Conservation (phyloP, 352 stramenopile genomes). For the Aphanomyces invadans region DNA sequence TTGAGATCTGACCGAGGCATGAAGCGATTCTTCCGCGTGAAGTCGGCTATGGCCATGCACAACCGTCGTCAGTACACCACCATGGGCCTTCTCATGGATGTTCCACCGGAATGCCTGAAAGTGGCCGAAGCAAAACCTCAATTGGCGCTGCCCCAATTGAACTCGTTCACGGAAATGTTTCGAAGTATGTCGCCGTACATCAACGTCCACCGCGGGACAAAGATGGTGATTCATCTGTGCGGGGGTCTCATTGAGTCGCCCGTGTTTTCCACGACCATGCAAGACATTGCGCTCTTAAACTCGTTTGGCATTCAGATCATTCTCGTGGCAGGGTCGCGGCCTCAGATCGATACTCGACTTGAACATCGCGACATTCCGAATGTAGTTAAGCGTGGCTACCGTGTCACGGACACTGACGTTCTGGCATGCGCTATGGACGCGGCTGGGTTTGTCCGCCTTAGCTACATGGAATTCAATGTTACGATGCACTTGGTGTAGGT, state of each 20-base stretch:
- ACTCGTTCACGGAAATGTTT: slow-evolving; percentile 89
- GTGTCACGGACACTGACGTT: slow-evolving; percentile 89
- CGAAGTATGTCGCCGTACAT: slow-evolving; percentile 96
- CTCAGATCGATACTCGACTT: slow-evolving; percentile 92
- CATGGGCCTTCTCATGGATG: slow-evolving; percentile 41
- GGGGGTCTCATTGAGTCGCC: slow-evolving; percentile 89
- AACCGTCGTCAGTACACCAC: neutral
- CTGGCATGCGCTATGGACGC: slow-evolving; percentile 93
- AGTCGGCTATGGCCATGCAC: neutral
- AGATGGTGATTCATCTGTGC: slow-evolving; percentile 95
- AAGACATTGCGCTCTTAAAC: slow-evolving; percentile 94
- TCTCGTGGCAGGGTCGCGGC: slow-evolving; percentile 91
- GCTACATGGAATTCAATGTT: neutral
- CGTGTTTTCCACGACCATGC: slow-evolving; percentile 89
- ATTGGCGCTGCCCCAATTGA: slow-evolving; percentile 32
- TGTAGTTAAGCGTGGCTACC: slow-evolving; percentile 69
- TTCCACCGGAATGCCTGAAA: slow-evolving; percentile 68
- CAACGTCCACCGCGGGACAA: slow-evolving; percentile 92
- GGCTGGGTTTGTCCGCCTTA: slow-evolving; percentile 51
- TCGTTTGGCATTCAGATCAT: slow-evolving; percentile 92
- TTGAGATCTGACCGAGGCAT: neutral
- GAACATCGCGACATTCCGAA: slow-evolving; percentile 52
- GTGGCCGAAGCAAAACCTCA: slow-evolving; percentile 35
- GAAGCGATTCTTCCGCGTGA: slow-evolving; percentile 1
- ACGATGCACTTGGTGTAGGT: slow-evolving; percentile 19